These are phyloP conservation scores for Cyathus striatus DNA, from an alignment of 768 basidiomycete species.

Conservation along the genomic window DNA sequence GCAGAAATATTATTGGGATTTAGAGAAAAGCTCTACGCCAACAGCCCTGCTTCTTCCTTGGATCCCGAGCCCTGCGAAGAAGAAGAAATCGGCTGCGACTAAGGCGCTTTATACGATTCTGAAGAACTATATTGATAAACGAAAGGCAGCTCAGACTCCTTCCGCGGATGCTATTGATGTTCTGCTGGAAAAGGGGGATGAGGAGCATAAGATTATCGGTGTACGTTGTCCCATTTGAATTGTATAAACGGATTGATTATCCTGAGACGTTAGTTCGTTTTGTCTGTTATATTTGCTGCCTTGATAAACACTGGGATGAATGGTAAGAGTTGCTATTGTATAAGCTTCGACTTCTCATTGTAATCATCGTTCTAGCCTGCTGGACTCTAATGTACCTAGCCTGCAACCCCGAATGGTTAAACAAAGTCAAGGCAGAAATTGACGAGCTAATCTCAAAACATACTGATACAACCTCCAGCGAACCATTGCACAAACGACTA, in stretches of 20 bases:
- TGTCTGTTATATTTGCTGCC: slow-evolving; percentile 29
- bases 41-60: slow-evolving; percentile 25
- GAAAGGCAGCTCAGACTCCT: slow-evolving; percentile 16
- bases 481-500: slow-evolving; percentile 28
- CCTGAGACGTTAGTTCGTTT: slow-evolving; percentile 15
- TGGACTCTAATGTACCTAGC: slow-evolving; percentile 31
- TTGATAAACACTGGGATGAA: slow-evolving; percentile 28
- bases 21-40: slow-evolving; percentile 29
- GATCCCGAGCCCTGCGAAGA: slow-evolving; percentile 25
- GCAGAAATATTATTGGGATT: slow-evolving; percentile 19
- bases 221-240: slow-evolving; percentile 8
- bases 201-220: slow-evolving; percentile 19
- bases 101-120: slow-evolving; percentile 21
- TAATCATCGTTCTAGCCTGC: slow-evolving; percentile 18
- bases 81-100: slow-evolving; percentile 21
- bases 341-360: background rate
- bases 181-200: slow-evolving; percentile 21
- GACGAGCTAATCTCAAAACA: slow-evolving; percentile 23
- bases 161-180: slow-evolving; percentile 28
- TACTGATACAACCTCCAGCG: slow-evolving; percentile 14
- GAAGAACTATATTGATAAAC: slow-evolving; percentile 17
- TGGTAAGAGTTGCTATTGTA: slow-evolving; percentile 12
- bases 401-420: slow-evolving; percentile 27
- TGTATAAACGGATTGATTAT: background rate
- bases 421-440: slow-evolving; percentile 21